Conservation (phyloP, 2,329 filamentous ascomycete genomes). For the Sclerotinia glacialis region DNA sequence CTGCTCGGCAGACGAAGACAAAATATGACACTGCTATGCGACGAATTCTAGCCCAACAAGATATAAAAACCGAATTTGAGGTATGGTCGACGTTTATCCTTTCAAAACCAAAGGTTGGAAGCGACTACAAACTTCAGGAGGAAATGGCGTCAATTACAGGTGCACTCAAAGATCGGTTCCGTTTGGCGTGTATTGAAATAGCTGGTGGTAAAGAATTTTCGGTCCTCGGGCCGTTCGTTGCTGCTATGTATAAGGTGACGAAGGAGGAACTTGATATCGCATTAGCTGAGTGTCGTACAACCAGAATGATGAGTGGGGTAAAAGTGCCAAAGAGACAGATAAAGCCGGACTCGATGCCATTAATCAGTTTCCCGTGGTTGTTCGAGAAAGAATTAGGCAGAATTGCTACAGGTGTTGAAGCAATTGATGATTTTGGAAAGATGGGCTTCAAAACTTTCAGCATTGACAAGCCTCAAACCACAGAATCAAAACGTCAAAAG, state of each 20-base stretch:
- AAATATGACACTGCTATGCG: slow-evolving; percentile 75
- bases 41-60: slow-evolving; percentile 80
- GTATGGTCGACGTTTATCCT: slow-evolving; percentile 85
- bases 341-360: slow-evolving; percentile 59
- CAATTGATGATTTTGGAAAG: slow-evolving; percentile 30
- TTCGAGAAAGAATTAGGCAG: slow-evolving; percentile 70
- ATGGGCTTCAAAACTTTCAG: slow-evolving; percentile 28
- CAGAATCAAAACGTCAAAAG: slow-evolving; percentile 19
- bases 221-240: slow-evolving; percentile 67
- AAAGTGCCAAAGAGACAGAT: slow-evolving; percentile 42
- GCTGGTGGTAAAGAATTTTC: slow-evolving; percentile 59
- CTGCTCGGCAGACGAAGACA: slow-evolving; percentile 65
- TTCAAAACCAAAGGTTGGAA: slow-evolving; percentile 65
- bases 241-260: slow-evolving; percentile 86
- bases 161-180: slow-evolving; percentile 66
- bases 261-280: slow-evolving; percentile 64
- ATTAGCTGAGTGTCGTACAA: slow-evolving; percentile 48
- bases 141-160: slow-evolving; percentile 68
- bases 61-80: slow-evolving; percentile 85
- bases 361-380: slow-evolving; percentile 94
- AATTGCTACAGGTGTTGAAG: slow-evolving; percentile 54
- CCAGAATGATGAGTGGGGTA: slow-evolving; percentile 42
- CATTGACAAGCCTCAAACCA: slow-evolving; percentile 19
- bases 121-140: slow-evolving; percentile 85
- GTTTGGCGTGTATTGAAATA: slow-evolving; percentile 60